Conservation (phyloP, 257 asterid species). For the Nicotiana knightiana region DNA sequence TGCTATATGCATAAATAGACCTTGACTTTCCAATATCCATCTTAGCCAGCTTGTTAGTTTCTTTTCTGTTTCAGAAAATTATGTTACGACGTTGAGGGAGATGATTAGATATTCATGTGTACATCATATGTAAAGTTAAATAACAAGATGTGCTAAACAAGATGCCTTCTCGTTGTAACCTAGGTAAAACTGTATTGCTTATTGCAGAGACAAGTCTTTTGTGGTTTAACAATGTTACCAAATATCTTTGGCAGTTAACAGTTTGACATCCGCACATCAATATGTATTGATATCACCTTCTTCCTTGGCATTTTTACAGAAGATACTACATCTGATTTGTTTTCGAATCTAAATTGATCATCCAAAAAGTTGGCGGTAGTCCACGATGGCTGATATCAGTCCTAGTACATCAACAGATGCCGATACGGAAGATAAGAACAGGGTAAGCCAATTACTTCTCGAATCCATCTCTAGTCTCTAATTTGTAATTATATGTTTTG, state of each 20-base stretch:
- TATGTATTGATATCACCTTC: neutral
- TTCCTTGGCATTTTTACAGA: neutral
- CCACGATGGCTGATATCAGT: slow-evolving; percentile 31
- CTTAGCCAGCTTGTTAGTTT: neutral
- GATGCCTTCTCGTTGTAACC: neutral
- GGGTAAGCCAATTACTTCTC: slow-evolving; percentile 31
- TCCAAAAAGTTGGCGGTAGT: neutral
- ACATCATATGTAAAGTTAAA: neutral
- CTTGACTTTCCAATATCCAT: neutral
- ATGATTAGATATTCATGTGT: neutral
- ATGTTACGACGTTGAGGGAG: neutral
- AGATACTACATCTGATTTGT: neutral
- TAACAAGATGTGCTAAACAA: neutral
- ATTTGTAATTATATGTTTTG: neutral
- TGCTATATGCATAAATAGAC: neutral
- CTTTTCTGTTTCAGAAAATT: neutral
- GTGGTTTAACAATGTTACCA: neutral
- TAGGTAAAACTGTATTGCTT: neutral
- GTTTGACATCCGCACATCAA: neutral
- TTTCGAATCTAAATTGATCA: neutral
- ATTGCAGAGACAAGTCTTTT: neutral
- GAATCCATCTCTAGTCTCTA: neutral
- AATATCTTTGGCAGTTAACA: neutral
- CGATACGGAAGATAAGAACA: slow-evolving; percentile 78
- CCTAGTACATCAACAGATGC: slow-evolving; percentile 88